phyloP scores from a whole-genome alignment of 2,329 filamentous ascomycete species.

The Phialemoniopsis sp. region DNA sequence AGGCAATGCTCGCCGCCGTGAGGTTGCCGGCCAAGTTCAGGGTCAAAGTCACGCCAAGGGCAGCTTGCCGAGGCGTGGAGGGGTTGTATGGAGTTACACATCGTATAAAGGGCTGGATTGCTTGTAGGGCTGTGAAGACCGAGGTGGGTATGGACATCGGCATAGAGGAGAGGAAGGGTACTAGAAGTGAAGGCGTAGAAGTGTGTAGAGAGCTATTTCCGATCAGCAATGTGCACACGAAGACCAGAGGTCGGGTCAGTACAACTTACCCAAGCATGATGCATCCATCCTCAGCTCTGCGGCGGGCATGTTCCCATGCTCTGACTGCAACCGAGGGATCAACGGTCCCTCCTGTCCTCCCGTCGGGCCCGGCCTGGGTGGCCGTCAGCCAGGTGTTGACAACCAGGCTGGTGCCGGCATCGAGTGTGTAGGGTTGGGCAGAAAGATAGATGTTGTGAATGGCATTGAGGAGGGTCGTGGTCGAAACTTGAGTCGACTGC shows the following conservation, averaged over 20 bases:
- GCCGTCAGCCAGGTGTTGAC: slow-evolving; percentile 96
- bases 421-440: slow-evolving; percentile 77
- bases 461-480: slow-evolving; percentile 86
- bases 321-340: slow-evolving; percentile 73
- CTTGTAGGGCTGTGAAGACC: slow-evolving; percentile 75
- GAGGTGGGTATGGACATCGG: slow-evolving; percentile 74
- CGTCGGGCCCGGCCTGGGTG: slow-evolving; percentile 63
- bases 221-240: slow-evolving; percentile 6
- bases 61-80: slow-evolving; percentile 74
- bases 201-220: slow-evolving; percentile 73
- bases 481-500: slow-evolving; percentile 78
- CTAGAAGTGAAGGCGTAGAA: slow-evolving; percentile 79
- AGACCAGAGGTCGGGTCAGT: slow-evolving; percentile 9
- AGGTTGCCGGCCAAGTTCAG: slow-evolving; percentile 78
- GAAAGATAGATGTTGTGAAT: slow-evolving; percentile 86
- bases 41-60: slow-evolving; percentile 76
- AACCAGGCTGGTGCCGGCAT: slow-evolving; percentile 85
- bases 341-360: slow-evolving; percentile 70
- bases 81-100: slow-evolving; percentile 87
- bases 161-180: slow-evolving; percentile 75
- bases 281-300: slow-evolving; percentile 92
- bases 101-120: slow-evolving; percentile 79
- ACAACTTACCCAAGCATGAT: slow-evolving; percentile 75
- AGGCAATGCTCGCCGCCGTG: slow-evolving; percentile 67
- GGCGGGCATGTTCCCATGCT: slow-evolving; percentile 94